Evolutionary conservation across 179 eudicot species (phyloP).

Genomic region (Pouteria campechiana): DNA sequence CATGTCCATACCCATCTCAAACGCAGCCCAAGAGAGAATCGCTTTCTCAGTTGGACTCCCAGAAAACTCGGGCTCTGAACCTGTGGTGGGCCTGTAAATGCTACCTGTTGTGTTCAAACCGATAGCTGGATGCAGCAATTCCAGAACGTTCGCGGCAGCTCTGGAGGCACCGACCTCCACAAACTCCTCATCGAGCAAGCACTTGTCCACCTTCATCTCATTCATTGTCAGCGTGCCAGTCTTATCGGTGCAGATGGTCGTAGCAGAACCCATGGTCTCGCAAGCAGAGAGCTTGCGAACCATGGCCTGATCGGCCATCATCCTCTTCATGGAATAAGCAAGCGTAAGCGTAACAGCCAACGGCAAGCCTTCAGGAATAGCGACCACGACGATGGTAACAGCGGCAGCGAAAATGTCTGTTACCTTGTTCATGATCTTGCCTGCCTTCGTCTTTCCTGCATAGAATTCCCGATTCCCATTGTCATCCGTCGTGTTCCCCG

Average conservation of each 20-base stretch:
- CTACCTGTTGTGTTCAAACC: conserved; percentile 32
- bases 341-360: conserved; percentile 43
- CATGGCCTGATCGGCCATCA: conserved; percentile 44
- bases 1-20: conserved; percentile 32
- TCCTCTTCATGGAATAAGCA: conserved; percentile 48
- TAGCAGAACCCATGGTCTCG: conserved; percentile 49
- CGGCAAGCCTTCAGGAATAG: conserved; percentile 41
- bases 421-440: conserved; percentile 20
- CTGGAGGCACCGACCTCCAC: neutral
- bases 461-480: conserved; percentile 22
- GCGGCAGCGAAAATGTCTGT: conserved; percentile 32
- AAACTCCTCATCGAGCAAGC: conserved; percentile 18
- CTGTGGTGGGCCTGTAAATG: conserved; percentile 7
- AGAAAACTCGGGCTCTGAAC: conserved; percentile 18
- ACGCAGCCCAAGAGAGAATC: conserved; percentile 42
- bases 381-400: conserved; percentile 41
- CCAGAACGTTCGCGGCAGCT: conserved; percentile 5
- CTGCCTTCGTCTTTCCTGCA: conserved; percentile 14
- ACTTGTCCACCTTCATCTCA: conserved; percentile 28
- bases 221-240: conserved; percentile 42
- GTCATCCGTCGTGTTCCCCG: conserved; percentile 21
- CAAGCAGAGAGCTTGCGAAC: conserved; percentile 46
- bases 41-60: conserved; percentile 61
- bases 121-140: conserved; percentile 19
- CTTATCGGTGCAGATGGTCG: conserved; percentile 36